A percentile compares a stretch with the other conserved stretches of the same genome.
These are phyloP conservation scores for Amphibolis antarctica DNA, from an alignment of 106 monocot species.

Conservation along the genomic window DNA sequence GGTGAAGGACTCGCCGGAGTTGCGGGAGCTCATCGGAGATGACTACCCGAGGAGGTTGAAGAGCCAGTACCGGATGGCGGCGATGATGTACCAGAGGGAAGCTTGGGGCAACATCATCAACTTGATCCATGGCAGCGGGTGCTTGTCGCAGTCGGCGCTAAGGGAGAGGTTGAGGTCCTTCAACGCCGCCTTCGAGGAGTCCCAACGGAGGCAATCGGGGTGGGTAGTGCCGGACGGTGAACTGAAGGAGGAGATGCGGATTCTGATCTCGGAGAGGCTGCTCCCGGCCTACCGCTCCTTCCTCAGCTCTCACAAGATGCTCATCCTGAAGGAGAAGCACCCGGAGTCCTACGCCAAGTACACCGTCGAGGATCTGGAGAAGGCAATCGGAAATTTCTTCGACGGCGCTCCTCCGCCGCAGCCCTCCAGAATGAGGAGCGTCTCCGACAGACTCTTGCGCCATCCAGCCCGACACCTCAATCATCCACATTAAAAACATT, in stretches of 20 bases:
- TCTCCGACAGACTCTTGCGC: no score
- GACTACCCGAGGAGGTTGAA: conserved; percentile 43
- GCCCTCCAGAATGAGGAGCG: conserved; percentile 26
- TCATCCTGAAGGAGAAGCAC: conserved; percentile 57
- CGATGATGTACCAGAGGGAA: conserved; percentile 53
- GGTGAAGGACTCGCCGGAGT: conserved; percentile 47
- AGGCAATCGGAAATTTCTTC: conserved; percentile 55
- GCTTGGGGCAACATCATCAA: conserved; percentile 52
- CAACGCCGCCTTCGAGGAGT: conserved; percentile 78
- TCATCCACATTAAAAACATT: no score
- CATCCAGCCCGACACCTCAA: no score
- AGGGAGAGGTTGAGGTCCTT: conserved; percentile 81
- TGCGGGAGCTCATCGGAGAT: conserved; percentile 48
- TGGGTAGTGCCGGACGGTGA: conserved; percentile 72
- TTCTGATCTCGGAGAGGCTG: conserved; percentile 49
- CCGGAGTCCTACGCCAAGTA: conserved; percentile 81
- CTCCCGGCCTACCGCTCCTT: conserved; percentile 77
- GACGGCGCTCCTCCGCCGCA: conserved; percentile 40
- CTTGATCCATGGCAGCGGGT: conserved; percentile 65
- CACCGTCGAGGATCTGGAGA: conserved; percentile 68
- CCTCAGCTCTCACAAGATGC: conserved; percentile 48
- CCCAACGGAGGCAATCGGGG: conserved; percentile 37
- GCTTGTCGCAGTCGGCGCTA: conserved; percentile 49
- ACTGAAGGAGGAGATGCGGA: conserved; percentile 69
- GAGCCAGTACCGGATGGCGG: conserved; percentile 38